Conservation (phyloP, 176 grass and related monocot genomes). For the Rhynchospora tenuis region DNA sequence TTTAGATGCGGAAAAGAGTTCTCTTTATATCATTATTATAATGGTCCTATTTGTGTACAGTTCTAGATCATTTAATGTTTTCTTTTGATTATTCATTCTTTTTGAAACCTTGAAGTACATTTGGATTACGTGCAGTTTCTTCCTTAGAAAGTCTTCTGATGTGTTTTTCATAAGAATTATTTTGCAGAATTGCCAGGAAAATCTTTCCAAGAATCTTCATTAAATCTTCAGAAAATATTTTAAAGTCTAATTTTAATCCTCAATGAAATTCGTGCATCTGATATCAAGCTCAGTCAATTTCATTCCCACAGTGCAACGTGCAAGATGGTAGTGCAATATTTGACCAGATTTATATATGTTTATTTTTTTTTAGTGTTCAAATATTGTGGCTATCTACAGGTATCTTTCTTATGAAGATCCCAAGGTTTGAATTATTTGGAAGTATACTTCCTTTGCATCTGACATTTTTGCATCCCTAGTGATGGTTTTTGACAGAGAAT, state of each 20-base stretch:
- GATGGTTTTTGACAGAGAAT: neutral
- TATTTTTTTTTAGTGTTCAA: neutral
- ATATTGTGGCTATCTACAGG: neutral
- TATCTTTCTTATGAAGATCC: neutral
- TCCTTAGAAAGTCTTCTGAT: neutral
- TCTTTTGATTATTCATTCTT: neutral
- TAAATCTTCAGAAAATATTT: neutral
- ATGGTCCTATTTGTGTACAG: neutral
- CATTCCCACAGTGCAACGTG: constrained; percentile 4
- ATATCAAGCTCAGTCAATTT: neutral
- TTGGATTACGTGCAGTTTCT: neutral
- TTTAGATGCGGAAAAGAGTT: neutral
- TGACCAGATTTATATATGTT: neutral
- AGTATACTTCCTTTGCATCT: neutral
- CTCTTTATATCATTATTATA: neutral
- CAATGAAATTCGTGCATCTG: neutral
- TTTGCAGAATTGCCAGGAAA: neutral
- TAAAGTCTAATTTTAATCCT: neutral
- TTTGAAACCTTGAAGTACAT: neutral
- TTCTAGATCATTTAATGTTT: neutral
- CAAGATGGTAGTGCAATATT: neutral
- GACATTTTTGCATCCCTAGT: neutral
- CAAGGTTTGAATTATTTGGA: neutral
- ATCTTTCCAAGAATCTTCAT: neutral
- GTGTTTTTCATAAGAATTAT: neutral